Evolutionary conservation across 768 basidiomycete genomes (phyloP).

Genomic region (Antrodiella citrinella): DNA sequence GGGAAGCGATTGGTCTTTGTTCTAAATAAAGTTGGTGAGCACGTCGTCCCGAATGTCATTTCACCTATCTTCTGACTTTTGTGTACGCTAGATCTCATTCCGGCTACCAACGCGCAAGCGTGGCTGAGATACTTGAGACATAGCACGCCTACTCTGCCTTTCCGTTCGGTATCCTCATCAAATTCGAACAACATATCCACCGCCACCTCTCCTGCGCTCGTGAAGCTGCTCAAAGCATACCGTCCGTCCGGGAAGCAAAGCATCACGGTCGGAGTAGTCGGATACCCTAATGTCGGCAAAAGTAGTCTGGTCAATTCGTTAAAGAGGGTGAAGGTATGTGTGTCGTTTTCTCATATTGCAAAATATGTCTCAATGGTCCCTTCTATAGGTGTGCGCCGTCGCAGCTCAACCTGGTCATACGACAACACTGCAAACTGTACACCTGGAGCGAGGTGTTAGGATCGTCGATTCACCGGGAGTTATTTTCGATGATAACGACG

Average conservation of each 20-base stretch:
- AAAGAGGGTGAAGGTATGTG: slow-evolving; percentile 68
- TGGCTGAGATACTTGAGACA: slow-evolving; percentile 93
- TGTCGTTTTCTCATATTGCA: too few relatives aligned
- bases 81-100: slow-evolving; percentile 66
- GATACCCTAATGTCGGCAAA: slow-evolving; percentile 97
- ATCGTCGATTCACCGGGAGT: slow-evolving; percentile 96
- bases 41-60: neutral
- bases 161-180: slow-evolving; percentile 69
- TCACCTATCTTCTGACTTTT: neutral
- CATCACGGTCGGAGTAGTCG: slow-evolving; percentile 85
- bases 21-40: slow-evolving; percentile 92
- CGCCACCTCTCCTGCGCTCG: slow-evolving; percentile 63
- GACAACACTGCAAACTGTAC: slow-evolving; percentile 83
- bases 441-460: slow-evolving; percentile 86
- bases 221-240: slow-evolving; percentile 79
- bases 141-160: slow-evolving; percentile 87
- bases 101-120: slow-evolving; percentile 75
- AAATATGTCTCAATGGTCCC: too few relatives aligned
- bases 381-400: slow-evolving; percentile 73
- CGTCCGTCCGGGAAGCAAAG: slow-evolving; percentile 58
- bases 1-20: slow-evolving; percentile 92
- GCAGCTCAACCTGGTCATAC: slow-evolving; percentile 95
- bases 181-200: slow-evolving; percentile 77
- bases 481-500: slow-evolving; percentile 81
- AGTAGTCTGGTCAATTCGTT: slow-evolving; percentile 91